A percentile compares a stretch with the other conserved stretches of the same genome.
Conservation (phyloP, 176 grass and related monocot species). For the Hyparrhenia diplandra region DNA sequence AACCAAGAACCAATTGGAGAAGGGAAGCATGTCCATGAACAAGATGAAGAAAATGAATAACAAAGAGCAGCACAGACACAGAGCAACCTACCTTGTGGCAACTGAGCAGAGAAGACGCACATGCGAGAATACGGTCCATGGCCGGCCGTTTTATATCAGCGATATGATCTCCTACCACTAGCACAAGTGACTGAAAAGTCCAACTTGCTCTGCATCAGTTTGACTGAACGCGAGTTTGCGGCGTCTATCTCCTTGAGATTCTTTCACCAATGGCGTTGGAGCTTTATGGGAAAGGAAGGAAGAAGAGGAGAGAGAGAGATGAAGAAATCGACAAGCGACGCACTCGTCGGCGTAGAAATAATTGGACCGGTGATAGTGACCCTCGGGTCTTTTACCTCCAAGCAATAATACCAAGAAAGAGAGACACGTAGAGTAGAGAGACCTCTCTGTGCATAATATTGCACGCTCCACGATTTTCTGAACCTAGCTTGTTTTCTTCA, state of each 20-base stretch:
- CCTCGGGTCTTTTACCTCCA: background rate
- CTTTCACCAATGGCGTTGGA: background rate
- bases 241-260: background rate
- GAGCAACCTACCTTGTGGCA: constrained; percentile 29
- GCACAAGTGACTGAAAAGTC: constrained; percentile 7
- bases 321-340: background rate
- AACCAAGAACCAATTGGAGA: background rate
- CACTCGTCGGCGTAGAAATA: background rate
- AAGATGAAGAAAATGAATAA: background rate
- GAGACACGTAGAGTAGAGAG: background rate
- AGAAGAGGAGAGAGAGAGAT: background rate
- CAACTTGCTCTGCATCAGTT: constrained; percentile 32
- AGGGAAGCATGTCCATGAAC: background rate
- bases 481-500: background rate
- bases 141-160: constrained; percentile 13
- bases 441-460: too few species aligned
- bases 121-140: constrained; percentile 30
- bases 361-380: background rate
- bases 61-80: background rate
- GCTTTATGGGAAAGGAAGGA: background rate
- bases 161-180: too few species aligned
- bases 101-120: constrained; percentile 11
- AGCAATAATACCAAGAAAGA: background rate
- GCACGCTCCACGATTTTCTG: background rate
- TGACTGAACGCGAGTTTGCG: constrained; percentile 3